Evolutionary conservation across 225 moss, liverwort and hornwort genomes (phyloP).

Genomic region (Physcomitrium patens): DNA sequence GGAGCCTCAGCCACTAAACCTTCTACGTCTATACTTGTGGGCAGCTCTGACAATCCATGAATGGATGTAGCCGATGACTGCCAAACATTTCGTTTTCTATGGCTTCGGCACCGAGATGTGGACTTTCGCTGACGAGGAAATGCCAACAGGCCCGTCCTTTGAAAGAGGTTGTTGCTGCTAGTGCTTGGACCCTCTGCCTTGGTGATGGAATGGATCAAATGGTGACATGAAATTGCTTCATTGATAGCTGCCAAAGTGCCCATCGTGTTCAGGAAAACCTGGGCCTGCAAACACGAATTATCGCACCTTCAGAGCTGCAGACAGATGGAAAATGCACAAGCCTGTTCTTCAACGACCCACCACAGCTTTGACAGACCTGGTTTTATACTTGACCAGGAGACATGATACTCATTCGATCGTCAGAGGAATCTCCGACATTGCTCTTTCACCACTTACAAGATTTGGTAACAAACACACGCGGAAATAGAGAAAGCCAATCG

Average conservation of each 20-base stretch:
- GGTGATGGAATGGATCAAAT: conserved; percentile 14
- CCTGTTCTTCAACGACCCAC: conserved; percentile 7
- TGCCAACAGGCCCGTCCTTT: conserved; percentile 28
- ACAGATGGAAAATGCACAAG: background rate
- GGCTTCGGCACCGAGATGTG: background rate
- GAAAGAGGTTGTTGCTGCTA: conserved; percentile 18
- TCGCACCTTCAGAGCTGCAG: background rate
- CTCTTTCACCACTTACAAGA: too few relatives aligned
- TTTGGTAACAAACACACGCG: too few relatives aligned
- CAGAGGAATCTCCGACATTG: too few relatives aligned
- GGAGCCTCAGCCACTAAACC: conserved; percentile 70
- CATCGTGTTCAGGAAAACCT: conserved; percentile 34
- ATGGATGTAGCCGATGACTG: background rate
- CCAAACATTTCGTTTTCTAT: conserved; percentile 3
- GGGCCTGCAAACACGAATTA: conserved; percentile 2
- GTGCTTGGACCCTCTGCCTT: conserved; percentile 24
- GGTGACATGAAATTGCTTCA: conserved; percentile 37
- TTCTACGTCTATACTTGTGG: conserved; percentile 43
- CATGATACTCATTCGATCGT: background rate
- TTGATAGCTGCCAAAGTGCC: conserved; percentile 36
- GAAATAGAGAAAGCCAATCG: too few relatives aligned
- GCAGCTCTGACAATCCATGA: conserved; percentile 29
- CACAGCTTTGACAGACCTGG: background rate
- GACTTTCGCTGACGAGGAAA: conserved; percentile 25
- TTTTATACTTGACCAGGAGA: background rate